Base-by-base conservation (phyloP, 2,329 filamentous ascomycete genomes). In the Colletotrichum magnum region DNA sequence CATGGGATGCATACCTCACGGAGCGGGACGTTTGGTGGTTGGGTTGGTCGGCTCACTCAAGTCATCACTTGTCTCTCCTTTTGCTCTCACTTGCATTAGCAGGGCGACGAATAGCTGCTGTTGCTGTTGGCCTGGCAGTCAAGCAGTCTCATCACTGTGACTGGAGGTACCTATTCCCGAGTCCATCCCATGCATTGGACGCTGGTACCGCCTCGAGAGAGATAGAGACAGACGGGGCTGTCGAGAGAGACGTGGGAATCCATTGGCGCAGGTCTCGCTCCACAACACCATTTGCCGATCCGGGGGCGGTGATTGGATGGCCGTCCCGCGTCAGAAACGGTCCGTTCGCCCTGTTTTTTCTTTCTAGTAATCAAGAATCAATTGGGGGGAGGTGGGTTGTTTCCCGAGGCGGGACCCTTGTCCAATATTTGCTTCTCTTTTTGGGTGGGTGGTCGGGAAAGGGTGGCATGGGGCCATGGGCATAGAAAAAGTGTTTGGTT, bases 291-390 rank as follows among this genome's bases (percentile, higher is more conserved):
- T 24, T 24, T 39, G 39, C 15, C 50, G 28, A 51, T 52, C 63
- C 39, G 58, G 58, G 39, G 18, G 47, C 28, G 18, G 47, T 68
- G 58, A 64, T 70, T 70, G 68, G 68, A 47, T 47, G 48, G 26
- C 21, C 7, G 64, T 12, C 15, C 21, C 15, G 43, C 9, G 57
- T 52, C 62, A 50, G 50, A 67, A 60, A 60, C 62, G 67, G 56
- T 61, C 60, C 63, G 67, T 69, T 70, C 68, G 68, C 68, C 68
- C 58, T 68, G 64, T 58, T 68, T 68, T 68, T 21, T 24, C 21
- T 24, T 24, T 24, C 21, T 24, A 24, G 21, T 24, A 24, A 2
- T 12, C 4, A 5, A 5, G 13, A 12, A 12, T 2, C 13, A 12
- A n/a, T 45, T 45, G n/a, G n/a, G n/a, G 43, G n/a, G 43, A 7